Conservation (phyloP, 192 early-diverging fungal species). For the Podila epicladia region DNA sequence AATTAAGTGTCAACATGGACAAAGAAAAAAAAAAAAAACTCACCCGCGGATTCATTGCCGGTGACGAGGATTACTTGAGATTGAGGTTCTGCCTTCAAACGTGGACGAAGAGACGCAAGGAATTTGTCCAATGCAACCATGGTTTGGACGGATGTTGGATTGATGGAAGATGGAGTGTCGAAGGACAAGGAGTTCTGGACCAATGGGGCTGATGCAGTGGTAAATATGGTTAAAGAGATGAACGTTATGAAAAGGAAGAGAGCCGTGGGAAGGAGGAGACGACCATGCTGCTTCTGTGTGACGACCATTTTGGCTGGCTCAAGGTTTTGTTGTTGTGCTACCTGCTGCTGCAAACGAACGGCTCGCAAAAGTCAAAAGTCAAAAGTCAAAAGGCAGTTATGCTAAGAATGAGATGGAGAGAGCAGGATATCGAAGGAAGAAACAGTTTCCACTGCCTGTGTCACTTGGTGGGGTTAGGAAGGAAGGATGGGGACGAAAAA, state of each 20-base stretch:
- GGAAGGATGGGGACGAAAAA: background rate
- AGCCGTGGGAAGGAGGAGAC: background rate
- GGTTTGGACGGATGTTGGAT: background rate
- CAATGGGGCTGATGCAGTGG: background rate
- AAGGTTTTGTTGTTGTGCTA: too few species aligned
- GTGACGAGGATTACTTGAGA: conserved; percentile 58
- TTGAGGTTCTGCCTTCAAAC: conserved; percentile 19
- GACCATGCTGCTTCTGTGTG: background rate
- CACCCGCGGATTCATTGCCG: conserved; percentile 83
- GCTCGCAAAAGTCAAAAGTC: too few species aligned
- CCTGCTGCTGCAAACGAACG: too few species aligned
- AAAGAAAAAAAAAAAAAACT: background rate
- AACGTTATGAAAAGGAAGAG: background rate
- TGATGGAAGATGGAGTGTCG: background rate
- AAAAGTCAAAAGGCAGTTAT: too few species aligned
- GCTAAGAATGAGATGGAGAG: too few species aligned
- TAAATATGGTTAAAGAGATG: background rate
- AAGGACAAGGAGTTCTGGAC: background rate
- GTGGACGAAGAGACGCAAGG: conserved; percentile 18
- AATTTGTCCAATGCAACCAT: conserved; percentile 24
- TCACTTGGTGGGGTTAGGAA: too few species aligned
- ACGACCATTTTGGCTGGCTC: background rate
- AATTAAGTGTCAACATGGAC: background rate
- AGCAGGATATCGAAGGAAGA: background rate
- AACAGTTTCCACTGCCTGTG: background rate